phyloP scores from a whole-genome alignment of 306 rosid genomes.

The Sophora flavescens region DNA sequence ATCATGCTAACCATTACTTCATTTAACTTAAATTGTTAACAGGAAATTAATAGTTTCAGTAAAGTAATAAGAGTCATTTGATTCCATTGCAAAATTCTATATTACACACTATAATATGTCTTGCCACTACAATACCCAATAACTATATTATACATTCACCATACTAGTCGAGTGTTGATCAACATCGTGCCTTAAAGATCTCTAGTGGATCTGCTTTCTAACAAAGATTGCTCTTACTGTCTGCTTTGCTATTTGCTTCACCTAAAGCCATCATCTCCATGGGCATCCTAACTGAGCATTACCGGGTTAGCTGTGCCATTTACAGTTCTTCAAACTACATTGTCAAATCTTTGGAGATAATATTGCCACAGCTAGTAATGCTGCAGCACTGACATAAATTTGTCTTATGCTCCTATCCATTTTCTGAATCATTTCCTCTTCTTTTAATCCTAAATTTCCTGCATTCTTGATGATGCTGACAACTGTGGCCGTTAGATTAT shows the following conservation, averaged over 20 bases:
- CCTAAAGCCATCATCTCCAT: conserved; percentile 11
- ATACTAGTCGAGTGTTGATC: conserved; percentile 28
- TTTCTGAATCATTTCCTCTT: conserved; percentile 65
- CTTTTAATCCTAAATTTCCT: conserved; percentile 64
- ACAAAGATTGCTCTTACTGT: conserved; percentile 14
- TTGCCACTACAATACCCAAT: not conserved
- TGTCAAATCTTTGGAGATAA: not conserved
- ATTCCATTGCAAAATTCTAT: conserved; percentile 41
- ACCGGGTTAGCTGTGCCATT: conserved; percentile 1
- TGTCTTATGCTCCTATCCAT: conserved; percentile 67
- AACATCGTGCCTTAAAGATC: conserved; percentile 27
- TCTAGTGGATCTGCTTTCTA: conserved; percentile 19
- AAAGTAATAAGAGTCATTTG: no score
- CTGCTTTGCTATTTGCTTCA: conserved; percentile 42
- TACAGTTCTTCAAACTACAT: conserved; percentile 20
- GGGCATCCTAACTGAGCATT: conserved; percentile 37
- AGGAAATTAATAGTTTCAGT: no score
- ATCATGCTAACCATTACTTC: no score
- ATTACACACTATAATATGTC: conserved; percentile 37
- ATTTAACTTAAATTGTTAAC: no score
- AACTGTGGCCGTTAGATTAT: no score
- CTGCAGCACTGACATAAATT: conserved; percentile 76
- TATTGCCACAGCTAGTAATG: conserved; percentile 73
- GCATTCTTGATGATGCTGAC: conserved; percentile 65
- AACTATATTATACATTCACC: not conserved